A percentile compares a stretch with the other conserved stretches of the same genome.
Evolutionary conservation across 306 rosid species (phyloP).

Genomic region (Cucurbita moschata): DNA sequence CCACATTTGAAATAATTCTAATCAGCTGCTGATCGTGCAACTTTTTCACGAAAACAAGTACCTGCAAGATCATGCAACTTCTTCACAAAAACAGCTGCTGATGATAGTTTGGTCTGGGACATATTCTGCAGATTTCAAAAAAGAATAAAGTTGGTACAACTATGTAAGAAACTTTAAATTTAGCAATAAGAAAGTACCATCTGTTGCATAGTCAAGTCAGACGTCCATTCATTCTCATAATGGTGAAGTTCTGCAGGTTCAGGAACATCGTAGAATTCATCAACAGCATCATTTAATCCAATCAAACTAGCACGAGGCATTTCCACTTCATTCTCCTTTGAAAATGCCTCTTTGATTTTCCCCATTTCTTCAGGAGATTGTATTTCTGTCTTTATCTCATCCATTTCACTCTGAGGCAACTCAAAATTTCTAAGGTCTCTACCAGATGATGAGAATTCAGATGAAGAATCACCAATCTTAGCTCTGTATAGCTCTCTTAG

Average conservation of each 20-base stretch:
- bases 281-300: slow-evolving; percentile 54
- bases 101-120: slow-evolving; percentile 31
- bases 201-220: slow-evolving; percentile 25
- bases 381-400: slow-evolving; percentile 27
- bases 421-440: slow-evolving; percentile 28
- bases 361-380: slow-evolving; percentile 9
- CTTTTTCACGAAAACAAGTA: slow-evolving; percentile 51
- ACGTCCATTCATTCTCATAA: slow-evolving; percentile 42
- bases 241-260: slow-evolving; percentile 43
- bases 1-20: background rate
- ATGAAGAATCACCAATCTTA: slow-evolving; percentile 21
- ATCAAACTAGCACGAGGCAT: slow-evolving; percentile 35
- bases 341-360: slow-evolving; percentile 23
- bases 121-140: slow-evolving; percentile 21
- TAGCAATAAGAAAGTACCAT: slow-evolving; percentile 20
- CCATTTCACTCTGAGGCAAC: slow-evolving; percentile 19
- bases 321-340: slow-evolving; percentile 23
- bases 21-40: slow-evolving; percentile 35
- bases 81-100: slow-evolving; percentile 55
- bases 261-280: slow-evolving; percentile 75
- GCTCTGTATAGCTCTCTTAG: slow-evolving; percentile 54
- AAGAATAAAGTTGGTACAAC: background rate
- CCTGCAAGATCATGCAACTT: slow-evolving; percentile 64
- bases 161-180: background rate
- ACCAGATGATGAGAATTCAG: slow-evolving; percentile 21